Evolutionary conservation across 2,329 filamentous ascomycete species (phyloP).

Genomic region (Claviceps monticola): DNA sequence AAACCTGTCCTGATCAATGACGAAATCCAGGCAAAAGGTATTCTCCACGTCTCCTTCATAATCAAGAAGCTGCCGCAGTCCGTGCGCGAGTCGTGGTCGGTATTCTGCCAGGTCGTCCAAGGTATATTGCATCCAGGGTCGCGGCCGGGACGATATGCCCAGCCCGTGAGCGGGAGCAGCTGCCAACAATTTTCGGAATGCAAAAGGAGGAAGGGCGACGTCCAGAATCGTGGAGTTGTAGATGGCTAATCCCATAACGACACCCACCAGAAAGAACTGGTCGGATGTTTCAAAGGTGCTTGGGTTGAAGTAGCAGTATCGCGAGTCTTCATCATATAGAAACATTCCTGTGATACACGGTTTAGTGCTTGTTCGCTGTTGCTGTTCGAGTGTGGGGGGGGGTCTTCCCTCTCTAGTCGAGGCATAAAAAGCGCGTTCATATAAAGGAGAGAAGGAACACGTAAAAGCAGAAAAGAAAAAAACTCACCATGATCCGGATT

Average conservation of each 20-base stretch:
- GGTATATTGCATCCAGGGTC: conserved; percentile 55
- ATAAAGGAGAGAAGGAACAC: not conserved
- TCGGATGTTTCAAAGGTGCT: conserved; percentile 81
- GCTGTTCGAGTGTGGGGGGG: too few species aligned
- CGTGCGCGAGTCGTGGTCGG: conserved; percentile 59
- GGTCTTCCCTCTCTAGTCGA: too few species aligned
- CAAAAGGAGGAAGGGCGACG: conserved; percentile 74
- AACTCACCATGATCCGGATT: conserved; percentile 71
- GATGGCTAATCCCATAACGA: conserved; percentile 76
- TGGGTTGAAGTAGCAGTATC: conserved; percentile 87
- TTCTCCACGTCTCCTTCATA: conserved; percentile 73
- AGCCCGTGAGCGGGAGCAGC: conserved; percentile 51
- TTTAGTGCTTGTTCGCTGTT: too few species aligned
- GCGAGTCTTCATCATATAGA: conserved; percentile 79
- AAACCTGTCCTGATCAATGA: conserved; percentile 63
- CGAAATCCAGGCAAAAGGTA: conserved; percentile 72
- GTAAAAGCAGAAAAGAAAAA: not conserved
- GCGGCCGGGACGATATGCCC: conserved; percentile 40
- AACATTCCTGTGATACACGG: conserved; percentile 54
- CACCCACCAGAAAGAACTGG: conserved; percentile 81
- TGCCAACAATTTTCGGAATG: conserved; percentile 74
- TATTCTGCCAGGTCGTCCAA: conserved; percentile 76
- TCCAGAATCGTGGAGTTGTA: conserved; percentile 93
- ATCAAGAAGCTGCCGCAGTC: conserved; percentile 62
- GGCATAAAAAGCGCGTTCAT: too few species aligned